Evolutionary conservation across 192 early-diverging fungal species (phyloP).

Genomic region (Phlyctochytrium bullatum): DNA sequence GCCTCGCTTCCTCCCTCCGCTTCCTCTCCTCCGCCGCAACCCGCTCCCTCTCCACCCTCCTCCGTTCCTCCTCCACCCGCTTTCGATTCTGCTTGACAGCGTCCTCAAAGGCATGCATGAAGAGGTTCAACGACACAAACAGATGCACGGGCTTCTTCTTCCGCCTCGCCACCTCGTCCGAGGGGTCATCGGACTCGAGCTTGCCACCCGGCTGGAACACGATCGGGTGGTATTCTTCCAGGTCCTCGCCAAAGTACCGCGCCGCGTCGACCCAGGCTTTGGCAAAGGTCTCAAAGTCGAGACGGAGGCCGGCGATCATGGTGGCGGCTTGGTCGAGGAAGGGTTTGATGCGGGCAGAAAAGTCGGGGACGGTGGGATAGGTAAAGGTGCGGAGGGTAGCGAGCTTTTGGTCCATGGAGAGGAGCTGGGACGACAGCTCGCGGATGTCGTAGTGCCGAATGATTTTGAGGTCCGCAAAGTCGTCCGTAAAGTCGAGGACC

Average conservation of each 20-base stretch:
- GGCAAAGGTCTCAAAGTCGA: conserved; percentile 26
- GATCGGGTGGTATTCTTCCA: conserved; percentile 29
- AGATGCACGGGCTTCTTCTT: conserved; percentile 37
- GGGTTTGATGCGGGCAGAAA: conserved; percentile 20
- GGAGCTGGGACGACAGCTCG: conserved; percentile 28
- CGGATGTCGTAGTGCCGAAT: conserved; percentile 42
- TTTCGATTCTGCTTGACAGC: conserved; percentile 36
- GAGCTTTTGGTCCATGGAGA: conserved; percentile 21
- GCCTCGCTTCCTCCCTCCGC: conserved; percentile 24
- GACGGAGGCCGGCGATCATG: conserved; percentile 12
- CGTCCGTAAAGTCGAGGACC: conserved; percentile 38
- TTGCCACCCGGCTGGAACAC: conserved; percentile 2
- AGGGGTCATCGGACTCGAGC: neutral
- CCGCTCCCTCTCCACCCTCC: conserved; percentile 22
- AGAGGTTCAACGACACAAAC: conserved; percentile 40
- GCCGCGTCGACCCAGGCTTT: conserved; percentile 33
- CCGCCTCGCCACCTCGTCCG: neutral
- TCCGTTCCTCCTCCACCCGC: conserved; percentile 36
- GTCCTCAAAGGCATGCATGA: conserved; percentile 43
- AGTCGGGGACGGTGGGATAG: conserved; percentile 17
- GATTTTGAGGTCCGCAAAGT: conserved; percentile 36
- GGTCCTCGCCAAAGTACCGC: conserved; percentile 50
- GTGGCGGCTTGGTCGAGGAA: conserved; percentile 13
- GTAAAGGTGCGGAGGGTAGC: conserved; percentile 10
- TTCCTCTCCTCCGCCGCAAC: conserved; percentile 15